A percentile compares a stretch with the other conserved stretches of the same genome.
These are phyloP conservation scores for Excoecaria cochinchinensis DNA, from an alignment of 345 rosid genomes.

Conservation along the genomic window DNA sequence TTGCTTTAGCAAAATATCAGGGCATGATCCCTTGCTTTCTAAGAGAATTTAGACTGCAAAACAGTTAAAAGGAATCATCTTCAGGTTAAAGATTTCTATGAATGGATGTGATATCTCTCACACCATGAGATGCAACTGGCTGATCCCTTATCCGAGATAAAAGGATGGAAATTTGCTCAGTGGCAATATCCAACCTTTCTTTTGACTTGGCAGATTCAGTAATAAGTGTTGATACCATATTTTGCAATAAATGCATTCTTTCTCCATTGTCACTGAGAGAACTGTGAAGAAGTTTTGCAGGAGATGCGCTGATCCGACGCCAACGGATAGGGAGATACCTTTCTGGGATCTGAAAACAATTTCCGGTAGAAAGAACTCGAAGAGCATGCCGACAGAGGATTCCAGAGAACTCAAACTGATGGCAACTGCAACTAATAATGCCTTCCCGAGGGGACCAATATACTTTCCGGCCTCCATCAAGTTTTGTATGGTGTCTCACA, in stretches of 20 bases:
- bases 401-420: slow-evolving; percentile 92
- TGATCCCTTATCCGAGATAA: slow-evolving; percentile 76
- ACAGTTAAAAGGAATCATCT: not conserved
- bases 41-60: slow-evolving; percentile 4
- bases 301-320: slow-evolving; percentile 60
- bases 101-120: slow-evolving; percentile 36
- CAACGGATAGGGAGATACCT: slow-evolving; percentile 86
- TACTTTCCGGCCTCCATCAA: slow-evolving; percentile 88
- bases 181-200: slow-evolving; percentile 82
- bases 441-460: slow-evolving; percentile 89
- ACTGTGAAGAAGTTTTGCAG: slow-evolving; percentile 43
- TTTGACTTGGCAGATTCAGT: slow-evolving; percentile 75
- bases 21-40: slow-evolving; percentile 1
- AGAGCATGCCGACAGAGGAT: slow-evolving; percentile 91
- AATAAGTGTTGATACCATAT: slow-evolving; percentile 64
- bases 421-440: slow-evolving; percentile 91
- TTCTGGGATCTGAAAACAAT: slow-evolving; percentile 92
- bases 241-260: slow-evolving; percentile 73
- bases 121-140: slow-evolving; percentile 45
- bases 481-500: slow-evolving; percentile 90
- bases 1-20: not conserved
- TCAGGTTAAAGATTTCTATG: slow-evolving; percentile 33
- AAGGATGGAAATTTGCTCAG: slow-evolving; percentile 67
- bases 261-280: slow-evolving; percentile 53
- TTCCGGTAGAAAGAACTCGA: slow-evolving; percentile 84